Evolutionary conservation across 352 stramenopile genomes (phyloP).

Genomic region (Thraustochytrium sp.): DNA sequence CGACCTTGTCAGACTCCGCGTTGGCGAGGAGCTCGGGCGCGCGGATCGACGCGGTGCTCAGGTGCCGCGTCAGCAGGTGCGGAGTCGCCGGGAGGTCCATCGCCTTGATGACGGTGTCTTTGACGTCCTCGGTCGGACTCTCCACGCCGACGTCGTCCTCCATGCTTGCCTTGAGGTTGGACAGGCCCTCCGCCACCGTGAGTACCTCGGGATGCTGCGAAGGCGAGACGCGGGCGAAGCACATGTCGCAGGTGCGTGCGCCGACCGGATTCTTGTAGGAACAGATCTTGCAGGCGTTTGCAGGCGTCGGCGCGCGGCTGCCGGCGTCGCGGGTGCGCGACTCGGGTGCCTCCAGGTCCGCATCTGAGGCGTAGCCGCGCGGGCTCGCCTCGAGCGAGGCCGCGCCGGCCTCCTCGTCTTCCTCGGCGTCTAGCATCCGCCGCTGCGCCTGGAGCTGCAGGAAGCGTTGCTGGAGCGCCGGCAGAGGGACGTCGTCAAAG

Average conservation of each 20-base stretch:
- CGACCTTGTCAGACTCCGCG: not conserved
- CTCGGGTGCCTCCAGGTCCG: too few relatives aligned
- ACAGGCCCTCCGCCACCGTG: too few relatives aligned
- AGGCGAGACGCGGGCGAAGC: not conserved
- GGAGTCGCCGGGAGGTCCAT: not conserved
- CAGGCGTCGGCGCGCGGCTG: not conserved
- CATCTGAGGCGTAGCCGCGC: too few relatives aligned
- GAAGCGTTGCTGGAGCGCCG: not conserved
- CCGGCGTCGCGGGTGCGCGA: too few relatives aligned
- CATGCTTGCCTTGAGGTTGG: too few relatives aligned
- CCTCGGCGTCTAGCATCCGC: not conserved
- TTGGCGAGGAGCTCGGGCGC: not conserved
- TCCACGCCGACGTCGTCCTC: too few relatives aligned
- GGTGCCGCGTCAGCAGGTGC: not conserved
- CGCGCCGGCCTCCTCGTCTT: not conserved
- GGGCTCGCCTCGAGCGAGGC: too few relatives aligned
- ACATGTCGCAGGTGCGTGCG: not conserved
- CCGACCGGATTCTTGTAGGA: not conserved
- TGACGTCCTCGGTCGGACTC: too few relatives aligned
- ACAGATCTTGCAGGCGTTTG: not conserved
- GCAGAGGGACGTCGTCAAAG: slow-evolving; percentile 31
- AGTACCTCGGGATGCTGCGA: too few relatives aligned
- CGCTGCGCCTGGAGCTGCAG: slow-evolving; percentile 9
- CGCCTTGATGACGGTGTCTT: not conserved
- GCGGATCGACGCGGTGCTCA: slow-evolving; percentile 3